Percentiles rank a stretch among this genome's conserved stretches.
Conservation (phyloP, 768 basidiomycete species). For the Trametes cubensis region DNA sequence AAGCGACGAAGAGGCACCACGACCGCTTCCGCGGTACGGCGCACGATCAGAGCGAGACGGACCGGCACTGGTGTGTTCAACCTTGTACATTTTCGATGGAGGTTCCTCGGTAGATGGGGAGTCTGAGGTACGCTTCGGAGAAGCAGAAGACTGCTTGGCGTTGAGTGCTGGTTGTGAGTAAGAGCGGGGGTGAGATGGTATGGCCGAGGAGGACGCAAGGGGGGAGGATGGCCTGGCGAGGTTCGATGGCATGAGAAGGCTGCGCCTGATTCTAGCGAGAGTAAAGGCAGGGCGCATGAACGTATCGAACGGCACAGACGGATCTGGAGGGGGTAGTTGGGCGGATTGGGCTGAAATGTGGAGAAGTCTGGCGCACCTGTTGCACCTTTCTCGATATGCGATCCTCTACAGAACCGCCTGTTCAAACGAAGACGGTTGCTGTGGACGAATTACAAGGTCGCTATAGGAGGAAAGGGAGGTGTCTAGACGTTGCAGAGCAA, state of each 20-base stretch:
- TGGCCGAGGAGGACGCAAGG: slow-evolving; percentile 25
- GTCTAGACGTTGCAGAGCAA: background rate
- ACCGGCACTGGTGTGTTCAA: slow-evolving; percentile 13
- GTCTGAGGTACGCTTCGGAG: slow-evolving; percentile 18
- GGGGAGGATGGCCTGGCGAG: slow-evolving; percentile 30
- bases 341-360: slow-evolving; percentile 2
- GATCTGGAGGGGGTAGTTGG: slow-evolving; percentile 4
- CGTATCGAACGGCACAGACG: slow-evolving; percentile 14
- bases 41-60: slow-evolving; percentile 7
- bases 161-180: slow-evolving; percentile 43
- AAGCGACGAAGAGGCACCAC: slow-evolving; percentile 21
- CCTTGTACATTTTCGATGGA: slow-evolving; percentile 25
- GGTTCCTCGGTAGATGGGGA: slow-evolving; percentile 23
- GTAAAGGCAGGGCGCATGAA: slow-evolving; percentile 55
- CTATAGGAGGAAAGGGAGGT: background rate
- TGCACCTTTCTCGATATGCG: background rate
- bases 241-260: slow-evolving; percentile 65
- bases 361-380: slow-evolving; percentile 4
- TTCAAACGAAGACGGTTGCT: too few relatives aligned
- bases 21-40: slow-evolving; percentile 11
- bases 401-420: background rate
- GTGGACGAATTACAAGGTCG: background rate
- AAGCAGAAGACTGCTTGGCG: slow-evolving; percentile 21
- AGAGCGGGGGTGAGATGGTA: slow-evolving; percentile 40
- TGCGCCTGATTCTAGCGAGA: slow-evolving; percentile 48